A percentile compares a stretch with the other conserved stretches of the same genome.
Evolutionary conservation across 1,284 basidiomycete species (phyloP).

Genomic region (Tylopilus sp.): DNA sequence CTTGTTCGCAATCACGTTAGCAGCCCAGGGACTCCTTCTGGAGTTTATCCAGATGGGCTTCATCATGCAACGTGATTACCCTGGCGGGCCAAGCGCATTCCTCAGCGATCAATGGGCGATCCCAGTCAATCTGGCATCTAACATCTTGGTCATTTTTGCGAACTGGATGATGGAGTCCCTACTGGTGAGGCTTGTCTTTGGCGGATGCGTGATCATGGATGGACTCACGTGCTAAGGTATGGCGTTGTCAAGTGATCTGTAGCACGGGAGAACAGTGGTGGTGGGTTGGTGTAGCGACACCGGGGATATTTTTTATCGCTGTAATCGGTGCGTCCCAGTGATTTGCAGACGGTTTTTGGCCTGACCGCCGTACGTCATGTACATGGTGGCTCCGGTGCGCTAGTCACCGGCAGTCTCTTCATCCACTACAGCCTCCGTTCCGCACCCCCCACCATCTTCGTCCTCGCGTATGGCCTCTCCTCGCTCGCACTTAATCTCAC

Average conservation of each 20-base stretch:
- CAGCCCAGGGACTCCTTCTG: constrained; percentile 14
- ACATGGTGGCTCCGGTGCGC: no score
- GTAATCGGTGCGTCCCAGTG: constrained; percentile 18
- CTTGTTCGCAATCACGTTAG: constrained; percentile 15
- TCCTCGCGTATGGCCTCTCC: constrained; percentile 14
- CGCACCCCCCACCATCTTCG: background rate
- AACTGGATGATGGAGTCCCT: constrained; percentile 31
- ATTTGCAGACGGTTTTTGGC: no score
- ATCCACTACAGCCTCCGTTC: constrained; percentile 4
- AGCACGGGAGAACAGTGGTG: constrained; percentile 8
- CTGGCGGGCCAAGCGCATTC: constrained; percentile 31
- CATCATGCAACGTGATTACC: constrained; percentile 23
- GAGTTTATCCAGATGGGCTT: constrained; percentile 24
- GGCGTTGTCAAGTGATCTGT: constrained; percentile 26
- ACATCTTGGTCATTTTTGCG: constrained; percentile 12
- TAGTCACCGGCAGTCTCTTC: constrained; percentile 19
- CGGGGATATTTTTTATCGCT: constrained; percentile 8
- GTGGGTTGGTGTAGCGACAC: constrained; percentile 13
- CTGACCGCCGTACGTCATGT: background rate
- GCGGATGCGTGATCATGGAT: background rate
- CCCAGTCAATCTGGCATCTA: constrained; percentile 5
- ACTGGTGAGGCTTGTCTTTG: constrained; percentile 13
- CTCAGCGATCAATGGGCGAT: constrained; percentile 1
- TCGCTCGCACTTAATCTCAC: constrained; percentile 24
- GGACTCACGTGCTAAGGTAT: constrained; percentile 18